Base-by-base conservation (phyloP, 257 asterid genomes). In the Solanum dulcamara region DNA sequence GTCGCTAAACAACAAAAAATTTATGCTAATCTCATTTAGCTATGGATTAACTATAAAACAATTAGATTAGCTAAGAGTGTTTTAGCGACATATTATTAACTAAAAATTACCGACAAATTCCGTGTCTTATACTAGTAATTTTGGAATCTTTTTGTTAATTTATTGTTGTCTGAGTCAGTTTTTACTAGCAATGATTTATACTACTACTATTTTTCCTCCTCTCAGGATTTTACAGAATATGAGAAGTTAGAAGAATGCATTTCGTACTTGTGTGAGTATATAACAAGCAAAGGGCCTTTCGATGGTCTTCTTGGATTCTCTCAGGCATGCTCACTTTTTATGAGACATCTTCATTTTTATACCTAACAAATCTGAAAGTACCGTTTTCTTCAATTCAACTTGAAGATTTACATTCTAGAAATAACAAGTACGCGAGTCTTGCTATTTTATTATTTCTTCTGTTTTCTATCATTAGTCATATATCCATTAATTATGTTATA, bases 291-390 rank as follows among this genome's bases (percentile, higher is more conserved):
- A 1, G 95, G 95, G 9, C 95, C 97, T 42, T 93, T 93, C 81
- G 85, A 92, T 87, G 94, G 97, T 59, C 81, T 93, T 82, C 92
- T 93, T 9, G 95, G 97, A 84, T 93, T 93, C 88, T 93, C 74
- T 12, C 74, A 30, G 74, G 74, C 17, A 15, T 30, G 42, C 7
- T 66, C 2, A 66, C 74, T 30, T 66, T 57, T 3, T 57, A 22
- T 1, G 0, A 1, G 28, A 55, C 1, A 57, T 57, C 14, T 22
- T 57, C 0, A 22, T 57, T 9, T 57, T 22, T 57, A 40, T 40
- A 40, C 3, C 0, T 40, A 40, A 40, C 12, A 40, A 0, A 40
- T 40, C 9, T 40, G 10, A 40, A 40, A 40, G 7, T 2, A 40
- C 10, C 2, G 8, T 40, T 40, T 40, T 40, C 10, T 38, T 38